Base-by-base conservation (phyloP, 306 rosid genomes). In the Casuarina glauca region DNA sequence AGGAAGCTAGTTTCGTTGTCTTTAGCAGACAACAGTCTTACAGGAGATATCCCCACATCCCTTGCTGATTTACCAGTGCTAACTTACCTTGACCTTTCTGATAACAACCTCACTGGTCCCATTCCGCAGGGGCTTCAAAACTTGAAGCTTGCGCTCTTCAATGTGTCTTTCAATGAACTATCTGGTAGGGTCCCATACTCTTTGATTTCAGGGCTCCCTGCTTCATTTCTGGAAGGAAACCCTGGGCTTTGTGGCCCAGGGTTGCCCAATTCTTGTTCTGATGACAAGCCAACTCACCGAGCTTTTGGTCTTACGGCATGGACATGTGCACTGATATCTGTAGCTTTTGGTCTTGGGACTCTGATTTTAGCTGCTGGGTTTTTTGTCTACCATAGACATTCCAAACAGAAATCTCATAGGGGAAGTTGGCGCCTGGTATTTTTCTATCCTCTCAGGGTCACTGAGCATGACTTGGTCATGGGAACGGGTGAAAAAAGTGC, bases 91-190 rank as follows among this genome's bases (percentile, higher is more conserved):
- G 99, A 95, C 77, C 93, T 95, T 76, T 95, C 99, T 63, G 91
- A 87, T 69, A 95, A 95, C 78, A 95, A 88, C 84, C 99, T 95
- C 81, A 88, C 91, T 13, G 99, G 97, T 75, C 84, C 92, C 69
- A 88, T 95, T 49, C 99, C 99, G 36, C 89, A 80, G 86, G 93
- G 84, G 63, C 97, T 95, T 74, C 92, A 95, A 75, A 92, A 95
- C 84, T 79, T 95, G 78, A 95, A 95, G 90, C 97, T 95, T 76
- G 99, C 99, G 0, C 97, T 95, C 70, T 95, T 95, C 83, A 95
- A 95, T 74, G 97, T 95, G 0, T 95, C 99, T 51, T 95, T 86
- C 82, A 95, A 95, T 84, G 86, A 81, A 66, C 90, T 95, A 57
- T 95, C 99, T 11, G 99, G 99, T 44, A 73, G 78, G 67, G 99